phyloP scores from a whole-genome alignment of 495 filamentous ascomycete genomes.

The Venustampulla echinocandica region DNA sequence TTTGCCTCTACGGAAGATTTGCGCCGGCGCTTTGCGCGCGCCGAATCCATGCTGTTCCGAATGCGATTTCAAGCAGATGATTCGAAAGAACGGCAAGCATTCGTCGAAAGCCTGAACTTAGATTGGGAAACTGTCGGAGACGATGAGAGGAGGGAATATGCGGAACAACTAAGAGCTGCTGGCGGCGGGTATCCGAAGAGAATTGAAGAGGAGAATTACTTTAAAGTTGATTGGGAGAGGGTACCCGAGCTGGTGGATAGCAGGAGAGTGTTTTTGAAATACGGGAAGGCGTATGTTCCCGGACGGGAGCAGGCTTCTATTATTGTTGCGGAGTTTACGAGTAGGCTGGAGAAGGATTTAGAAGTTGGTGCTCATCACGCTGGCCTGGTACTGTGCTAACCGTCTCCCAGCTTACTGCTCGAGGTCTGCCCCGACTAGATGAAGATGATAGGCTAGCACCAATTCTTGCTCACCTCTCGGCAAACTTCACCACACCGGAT shows the following conservation, averaged over 20 bases:
- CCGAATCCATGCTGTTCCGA: constrained; percentile 82
- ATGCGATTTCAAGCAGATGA: constrained; percentile 69
- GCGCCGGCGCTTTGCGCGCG: constrained; percentile 74
- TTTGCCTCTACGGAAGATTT: constrained; percentile 89
- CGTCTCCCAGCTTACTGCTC: constrained; percentile 63
- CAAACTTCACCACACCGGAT: constrained; percentile 88
- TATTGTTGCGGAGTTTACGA: constrained; percentile 78
- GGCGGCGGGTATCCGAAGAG: constrained; percentile 33
- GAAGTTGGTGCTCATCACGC: constrained; percentile 46
- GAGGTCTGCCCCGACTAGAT: constrained; percentile 83
- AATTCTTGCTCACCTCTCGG: constrained; percentile 84
- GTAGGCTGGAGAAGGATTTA: constrained; percentile 65
- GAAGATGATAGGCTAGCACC: constrained; percentile 94
- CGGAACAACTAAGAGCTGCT: constrained; percentile 43
- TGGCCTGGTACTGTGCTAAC: constrained; percentile 18
- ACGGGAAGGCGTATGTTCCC: constrained; percentile 87
- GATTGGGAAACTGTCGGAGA: constrained; percentile 75
- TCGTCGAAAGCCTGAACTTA: constrained; percentile 69
- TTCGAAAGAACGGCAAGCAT: constrained; percentile 56
- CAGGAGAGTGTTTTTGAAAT: constrained; percentile 65
- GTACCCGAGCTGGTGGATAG: constrained; percentile 85
- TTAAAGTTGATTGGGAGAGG: constrained; percentile 89
- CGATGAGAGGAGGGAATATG: constrained; percentile 48
- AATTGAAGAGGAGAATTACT: constrained; percentile 67
- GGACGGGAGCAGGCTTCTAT: constrained; percentile 76